Base-by-base conservation (phyloP, 345 rosid genomes). In the Dovyalis caffra region DNA sequence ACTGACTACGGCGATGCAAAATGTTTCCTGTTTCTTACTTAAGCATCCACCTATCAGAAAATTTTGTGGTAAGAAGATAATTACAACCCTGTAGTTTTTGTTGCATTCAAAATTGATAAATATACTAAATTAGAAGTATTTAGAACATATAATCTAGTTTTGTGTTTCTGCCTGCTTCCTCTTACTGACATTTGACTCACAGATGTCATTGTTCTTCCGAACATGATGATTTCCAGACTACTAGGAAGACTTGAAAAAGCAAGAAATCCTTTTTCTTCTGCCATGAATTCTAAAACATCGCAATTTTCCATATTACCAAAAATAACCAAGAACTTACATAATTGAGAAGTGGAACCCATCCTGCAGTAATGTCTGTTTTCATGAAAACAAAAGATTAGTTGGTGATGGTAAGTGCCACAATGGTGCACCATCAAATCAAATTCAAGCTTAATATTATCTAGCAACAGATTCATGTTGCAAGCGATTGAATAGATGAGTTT, bases 271-370 rank as follows among this genome's bases (percentile, higher is more conserved):
- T 43, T 40, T 43, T 43, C 47, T 43, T 43, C 47, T 11, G 47
- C 47, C 11, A 15, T 18, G 61, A 45, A 14, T 33, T 69, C 58
- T 29, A 29, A 20, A 70, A 61, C 49, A 26, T 12, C 35, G 57
- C 57, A 14, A 45, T 25, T 21, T 35, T 8, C 45, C 25, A 18
- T 15, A 28, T 43, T 29, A 35, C 72, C n/a, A 66, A 66, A 75
- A 69, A 31, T 28, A 74, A 63, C 34, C 47, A 15, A 60, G 32
- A 38, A 72, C 96, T 82, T 79, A 95, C 98, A 86, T 61, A 78
- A 81, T 85, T 91, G 88, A 45, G 89, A 80, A 43, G 91, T 91
- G 62, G 99, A 93, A 47, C 99, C 99, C 87, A 70, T 81, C 68
- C 91, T 73, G 85, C 98, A 95, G 71, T 87, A 91, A 69, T 90